These are phyloP conservation scores for Claviceps spartinae DNA, from an alignment of 2,329 filamentous ascomycete species.

Conservation along the genomic window DNA sequence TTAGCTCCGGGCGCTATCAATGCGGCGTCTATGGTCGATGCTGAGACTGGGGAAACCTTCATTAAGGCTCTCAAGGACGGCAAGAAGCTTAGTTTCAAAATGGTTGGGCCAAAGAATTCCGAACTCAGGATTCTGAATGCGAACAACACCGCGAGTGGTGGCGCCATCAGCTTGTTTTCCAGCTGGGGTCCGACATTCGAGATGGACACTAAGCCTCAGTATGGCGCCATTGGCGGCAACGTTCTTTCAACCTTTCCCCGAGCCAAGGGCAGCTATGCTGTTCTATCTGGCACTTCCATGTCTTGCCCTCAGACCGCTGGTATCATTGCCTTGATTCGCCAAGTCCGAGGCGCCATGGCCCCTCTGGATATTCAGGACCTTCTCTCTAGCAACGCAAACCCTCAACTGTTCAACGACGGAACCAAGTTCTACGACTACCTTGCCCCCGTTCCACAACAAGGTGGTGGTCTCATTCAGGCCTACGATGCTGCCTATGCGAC, in stretches of 20 bases:
- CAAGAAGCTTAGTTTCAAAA: conserved; percentile 28
- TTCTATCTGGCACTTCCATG: conserved; percentile 47
- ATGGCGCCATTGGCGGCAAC: conserved; percentile 41
- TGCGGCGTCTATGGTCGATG: conserved; percentile 28
- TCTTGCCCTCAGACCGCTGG: conserved; percentile 42
- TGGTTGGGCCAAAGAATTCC: conserved; percentile 23
- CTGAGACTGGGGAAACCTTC: conserved; percentile 29
- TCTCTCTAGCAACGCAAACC: conserved; percentile 35
- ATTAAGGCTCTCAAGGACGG: conserved; percentile 28
- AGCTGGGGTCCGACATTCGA: conserved; percentile 51
- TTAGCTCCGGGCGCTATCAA: conserved; percentile 13
- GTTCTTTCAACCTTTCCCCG: conserved; percentile 45
- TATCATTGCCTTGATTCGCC: conserved; percentile 38
- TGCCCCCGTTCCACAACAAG: conserved; percentile 46
- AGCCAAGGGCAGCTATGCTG: conserved; percentile 32
- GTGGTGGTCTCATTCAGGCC: conserved; percentile 45
- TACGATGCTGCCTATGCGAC: conserved; percentile 43
- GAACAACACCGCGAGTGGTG: conserved; percentile 25
- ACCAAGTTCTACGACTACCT: conserved; percentile 22
- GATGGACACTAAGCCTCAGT: conserved; percentile 40
- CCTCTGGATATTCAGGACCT: conserved; percentile 35
- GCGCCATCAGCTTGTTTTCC: conserved; percentile 37
- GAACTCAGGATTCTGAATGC: conserved; percentile 14
- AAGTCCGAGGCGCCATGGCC: conserved; percentile 36
- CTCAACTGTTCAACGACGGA: conserved; percentile 34